A percentile compares a stretch with the other conserved stretches of the same genome.
Evolutionary conservation across 208 protist species (phyloP).

Genomic region (Wallacemonas sp.): DNA sequence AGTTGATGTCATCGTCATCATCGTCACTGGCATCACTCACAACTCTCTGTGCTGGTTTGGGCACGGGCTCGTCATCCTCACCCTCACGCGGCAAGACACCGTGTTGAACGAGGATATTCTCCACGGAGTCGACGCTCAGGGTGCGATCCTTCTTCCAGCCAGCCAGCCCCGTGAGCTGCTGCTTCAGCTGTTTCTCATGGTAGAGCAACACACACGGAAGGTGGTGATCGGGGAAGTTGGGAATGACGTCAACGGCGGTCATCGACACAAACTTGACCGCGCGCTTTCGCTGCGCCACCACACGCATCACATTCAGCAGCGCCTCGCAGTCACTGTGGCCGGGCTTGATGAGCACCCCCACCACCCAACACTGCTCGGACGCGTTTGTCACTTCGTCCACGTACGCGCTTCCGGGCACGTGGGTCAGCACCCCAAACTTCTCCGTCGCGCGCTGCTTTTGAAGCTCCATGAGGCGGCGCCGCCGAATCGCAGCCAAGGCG

Average conservation of each 20-base stretch:
- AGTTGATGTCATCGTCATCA: too few relatives aligned
- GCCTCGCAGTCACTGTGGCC: conserved; percentile 73
- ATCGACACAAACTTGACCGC: conserved; percentile 87
- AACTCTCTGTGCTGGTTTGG: background rate
- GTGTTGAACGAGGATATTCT: conserved; percentile 44
- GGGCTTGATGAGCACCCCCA: conserved; percentile 69
- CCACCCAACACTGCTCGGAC: conserved; percentile 66
- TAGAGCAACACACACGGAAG: conserved; percentile 88
- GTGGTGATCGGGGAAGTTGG: conserved; percentile 75
- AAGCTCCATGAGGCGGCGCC: conserved; percentile 60
- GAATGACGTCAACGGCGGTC: conserved; percentile 74
- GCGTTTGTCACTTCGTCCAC: conserved; percentile 83
- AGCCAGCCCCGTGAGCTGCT: conserved; percentile 70
- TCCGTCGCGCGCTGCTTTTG: conserved; percentile 46
- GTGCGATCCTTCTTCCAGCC: conserved; percentile 47
- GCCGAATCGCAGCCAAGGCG: conserved; percentile 58
- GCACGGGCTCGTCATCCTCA: conserved; percentile 30
- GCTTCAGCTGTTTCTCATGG: conserved; percentile 52
- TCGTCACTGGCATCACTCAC: conserved; percentile 7
- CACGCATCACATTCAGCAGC: conserved; percentile 72
- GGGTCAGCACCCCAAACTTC: conserved; percentile 74
- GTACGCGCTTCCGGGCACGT: conserved; percentile 67
- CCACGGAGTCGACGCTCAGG: conserved; percentile 50
- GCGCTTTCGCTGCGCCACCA: conserved; percentile 63
- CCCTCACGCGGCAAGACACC: conserved; percentile 44